Evolutionary conservation across 1,284 basidiomycete species (phyloP), one percentile per base, ranked within the genome.

Genomic region (Cystobasidium pallidum): DNA sequence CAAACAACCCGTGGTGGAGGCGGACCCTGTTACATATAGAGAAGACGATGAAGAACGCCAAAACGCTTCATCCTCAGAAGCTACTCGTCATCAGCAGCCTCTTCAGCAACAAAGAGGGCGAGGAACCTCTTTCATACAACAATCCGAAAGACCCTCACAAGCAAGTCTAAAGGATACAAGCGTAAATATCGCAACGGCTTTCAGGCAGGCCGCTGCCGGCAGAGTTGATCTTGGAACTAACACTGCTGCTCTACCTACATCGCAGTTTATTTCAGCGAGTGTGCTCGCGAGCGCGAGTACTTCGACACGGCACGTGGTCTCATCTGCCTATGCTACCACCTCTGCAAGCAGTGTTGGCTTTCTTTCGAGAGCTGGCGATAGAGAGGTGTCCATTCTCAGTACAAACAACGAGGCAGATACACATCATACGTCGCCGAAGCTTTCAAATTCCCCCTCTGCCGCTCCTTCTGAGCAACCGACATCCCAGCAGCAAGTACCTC

Each of bases 161-260:
- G 26, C 41, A 24, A 52, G 57, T 19, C 39, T 36, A 19, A 87
- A 80, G 80, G 76, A 90, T 80, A 92, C 91, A 57, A 88, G 89
- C 47, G 91, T 92, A 64, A 90, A 91, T 80, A 88, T 91, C 78
- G 91, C 91, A 30, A 86, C 86, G 77, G 91, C 91, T 28, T 89
- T 92, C 78, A 82, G 84, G 21, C 78, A 13, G 74, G 66, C 62
- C n/a, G 74, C 34, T 26, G 39, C 34, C 2, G 73, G 64, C 66
- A 45, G 52, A 67, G 68, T 49, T 70, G 49, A 47, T 68, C 59
- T 41, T 0, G 75, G 64, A 74, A 51, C 62, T 74, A 72, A 61
- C 65, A 45, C 30, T 72, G 62, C 43, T 49, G 30, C 39, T 63
- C 17, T 39, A 43, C 47, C 11, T 64, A 15, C 45, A 45, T 64